Conservation (phyloP, 805 yeast genomes). For the Cyberlindnera mycetangii region DNA sequence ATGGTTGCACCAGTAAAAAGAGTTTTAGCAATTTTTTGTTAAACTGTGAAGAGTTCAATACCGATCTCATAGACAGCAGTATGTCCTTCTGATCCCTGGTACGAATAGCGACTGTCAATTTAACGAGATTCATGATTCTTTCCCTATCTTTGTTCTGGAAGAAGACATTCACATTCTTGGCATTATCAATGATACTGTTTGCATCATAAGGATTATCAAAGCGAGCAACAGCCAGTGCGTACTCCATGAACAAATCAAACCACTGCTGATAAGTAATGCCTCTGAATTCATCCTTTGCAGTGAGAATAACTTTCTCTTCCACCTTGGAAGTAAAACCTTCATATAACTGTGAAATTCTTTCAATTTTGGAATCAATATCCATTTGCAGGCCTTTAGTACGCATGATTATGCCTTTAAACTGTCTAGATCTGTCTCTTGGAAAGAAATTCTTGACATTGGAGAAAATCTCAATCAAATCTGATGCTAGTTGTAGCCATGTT, state of each 20-base stretch:
- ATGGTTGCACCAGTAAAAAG: conserved; percentile 62
- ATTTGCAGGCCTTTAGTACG: conserved; percentile 59
- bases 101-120: conserved; percentile 54
- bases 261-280: conserved; percentile 77
- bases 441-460: conserved; percentile 75
- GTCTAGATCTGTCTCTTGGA: conserved; percentile 68
- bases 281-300: conserved; percentile 60
- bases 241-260: conserved; percentile 82
- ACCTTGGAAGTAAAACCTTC: conserved; percentile 47
- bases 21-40: conserved; percentile 63
- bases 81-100: conserved; percentile 52
- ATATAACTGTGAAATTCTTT: conserved; percentile 61
- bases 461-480: conserved; percentile 81
- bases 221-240: conserved; percentile 64
- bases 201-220: conserved; percentile 63
- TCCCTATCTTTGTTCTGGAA: conserved; percentile 59
- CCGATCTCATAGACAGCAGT: conserved; percentile 55
- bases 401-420: conserved; percentile 63
- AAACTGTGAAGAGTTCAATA: conserved; percentile 72
- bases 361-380: conserved; percentile 70
- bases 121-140: conserved; percentile 58
- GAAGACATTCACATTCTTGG: conserved; percentile 77
- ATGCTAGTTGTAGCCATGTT: conserved; percentile 82
- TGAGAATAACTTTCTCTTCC: conserved; percentile 40
- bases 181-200: conserved; percentile 64